Evolutionary conservation across 164 flowering plant species (phyloP), one percentile per base, ranked within the genome.

Genomic region (Berberis vulgaris): DNA sequence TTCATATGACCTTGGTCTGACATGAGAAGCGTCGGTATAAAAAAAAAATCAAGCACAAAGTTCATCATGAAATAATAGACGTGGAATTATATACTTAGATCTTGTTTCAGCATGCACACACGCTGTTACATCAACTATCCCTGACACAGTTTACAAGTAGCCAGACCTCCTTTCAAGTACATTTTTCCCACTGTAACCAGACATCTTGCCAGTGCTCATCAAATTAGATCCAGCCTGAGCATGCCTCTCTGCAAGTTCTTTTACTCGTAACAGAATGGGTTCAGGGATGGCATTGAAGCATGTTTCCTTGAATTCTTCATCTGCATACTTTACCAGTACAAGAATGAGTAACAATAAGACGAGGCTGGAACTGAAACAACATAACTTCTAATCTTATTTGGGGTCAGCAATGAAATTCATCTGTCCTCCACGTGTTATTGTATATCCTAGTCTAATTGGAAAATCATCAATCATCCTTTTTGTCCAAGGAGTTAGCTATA

Each of bases 181-280:
- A 80, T 43, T 74, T 52, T 68, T 71, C 43, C 61, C 72, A 69
- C 60, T 63, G 68, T 67, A 62, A 11, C 73, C 68, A 44, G 44
- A 67, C 45, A 63, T 52, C 75, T 81, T 82, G 76, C 70, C 70
- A 12, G 81, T 59, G 72, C 75, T 73, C 8, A 66, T 9, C 7
- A 2, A 66, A 70, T 63, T 75, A 26, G 77, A 75, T 1, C 77
- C 68, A 59, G 69, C 66, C 70, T 83, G 91, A 1, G 82, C 68
- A 12, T 94, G 82, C 82, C 72, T 78, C 70, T 86, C 87, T 1
- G 98, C 96, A n/a, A 94, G 87, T 80, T 90, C 91, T 70, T 96
- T 83, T 55, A 91, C 93, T 6, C 85, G 74, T 11, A 77, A 26
- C 70, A 94, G 73, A 59, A 94, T 83, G 7, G 81, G 68, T 5